These are phyloP conservation scores for Maudiozyma serrabonitensis DNA, from an alignment of 805 yeast species.

Conservation along the genomic window DNA sequence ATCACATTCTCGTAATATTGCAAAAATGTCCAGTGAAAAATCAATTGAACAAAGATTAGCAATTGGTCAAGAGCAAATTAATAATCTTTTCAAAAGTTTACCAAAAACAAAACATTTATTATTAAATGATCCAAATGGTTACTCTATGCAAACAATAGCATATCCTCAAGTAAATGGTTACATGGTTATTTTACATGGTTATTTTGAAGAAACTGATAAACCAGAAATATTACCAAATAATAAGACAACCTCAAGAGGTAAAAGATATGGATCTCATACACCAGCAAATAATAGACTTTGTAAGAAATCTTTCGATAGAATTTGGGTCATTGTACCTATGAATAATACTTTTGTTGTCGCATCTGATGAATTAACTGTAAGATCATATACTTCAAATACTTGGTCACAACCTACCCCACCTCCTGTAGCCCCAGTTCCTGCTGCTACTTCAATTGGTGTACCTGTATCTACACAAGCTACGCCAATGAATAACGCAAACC, in stretches of 20 bases:
- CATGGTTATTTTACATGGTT: slow-evolving; percentile 74
- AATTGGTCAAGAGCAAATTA: slow-evolving; percentile 60
- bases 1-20: slow-evolving; percentile 66
- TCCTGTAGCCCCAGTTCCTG: background rate
- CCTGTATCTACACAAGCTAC: background rate
- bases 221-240: slow-evolving; percentile 35
- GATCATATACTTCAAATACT: slow-evolving; percentile 50
- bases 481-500: too few species aligned
- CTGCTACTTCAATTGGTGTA: background rate
- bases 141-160: slow-evolving; percentile 71
- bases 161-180: slow-evolving; percentile 67
- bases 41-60: slow-evolving; percentile 50
- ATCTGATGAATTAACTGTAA: slow-evolving; percentile 66
- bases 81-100: slow-evolving; percentile 47
- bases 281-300: slow-evolving; percentile 32
- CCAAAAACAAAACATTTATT: slow-evolving; percentile 77
- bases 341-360: slow-evolving; percentile 68
- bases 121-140: slow-evolving; percentile 49
- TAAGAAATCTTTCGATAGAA: slow-evolving; percentile 76
- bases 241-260: slow-evolving; percentile 11
- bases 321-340: slow-evolving; percentile 65
- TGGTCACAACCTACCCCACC: slow-evolving; percentile 34
- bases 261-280: slow-evolving; percentile 25
- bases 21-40: slow-evolving; percentile 45
- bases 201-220: slow-evolving; percentile 55